These are phyloP conservation scores for Ilex asprella DNA, from an alignment of 257 asterid genomes.

Conservation along the genomic window DNA sequence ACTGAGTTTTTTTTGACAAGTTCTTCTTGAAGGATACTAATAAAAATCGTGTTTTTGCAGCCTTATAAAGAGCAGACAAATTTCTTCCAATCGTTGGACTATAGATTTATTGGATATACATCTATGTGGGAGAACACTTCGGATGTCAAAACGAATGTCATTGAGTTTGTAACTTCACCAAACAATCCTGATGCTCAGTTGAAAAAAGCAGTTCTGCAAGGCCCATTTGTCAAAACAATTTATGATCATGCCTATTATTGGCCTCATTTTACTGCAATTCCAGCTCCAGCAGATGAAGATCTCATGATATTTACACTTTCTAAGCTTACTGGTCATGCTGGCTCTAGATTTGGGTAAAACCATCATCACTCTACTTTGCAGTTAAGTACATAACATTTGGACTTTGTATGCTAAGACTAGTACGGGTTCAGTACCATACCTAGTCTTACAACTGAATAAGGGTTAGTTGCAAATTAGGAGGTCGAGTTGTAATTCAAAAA, in stretches of 20 bases:
- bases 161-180: conserved; percentile 74
- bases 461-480: too few relatives aligned
- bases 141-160: conserved; percentile 18
- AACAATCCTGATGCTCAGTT: conserved; percentile 63
- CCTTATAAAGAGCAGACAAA: conserved; percentile 43
- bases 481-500: too few relatives aligned
- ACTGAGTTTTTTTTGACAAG: too few relatives aligned
- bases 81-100: conserved; percentile 33
- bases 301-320: conserved; percentile 62
- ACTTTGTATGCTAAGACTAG: too few relatives aligned
- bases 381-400: too few relatives aligned
- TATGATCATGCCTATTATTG: conserved; percentile 75
- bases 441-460: too few relatives aligned
- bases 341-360: conserved; percentile 68
- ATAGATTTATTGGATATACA: conserved; percentile 47
- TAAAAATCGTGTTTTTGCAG: conserved; percentile 19
- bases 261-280: conserved; percentile 72
- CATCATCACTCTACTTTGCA: not conserved
- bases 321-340: conserved; percentile 84
- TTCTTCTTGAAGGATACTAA: too few relatives aligned
- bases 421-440: too few relatives aligned
- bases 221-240: conserved; percentile 28
- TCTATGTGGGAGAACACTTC: conserved; percentile 25
- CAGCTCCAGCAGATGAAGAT: conserved; percentile 59
- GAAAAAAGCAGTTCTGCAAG: conserved; percentile 30